phyloP scores from a whole-genome alignment of 129 eudicot species.

The Mikania micrantha region DNA sequence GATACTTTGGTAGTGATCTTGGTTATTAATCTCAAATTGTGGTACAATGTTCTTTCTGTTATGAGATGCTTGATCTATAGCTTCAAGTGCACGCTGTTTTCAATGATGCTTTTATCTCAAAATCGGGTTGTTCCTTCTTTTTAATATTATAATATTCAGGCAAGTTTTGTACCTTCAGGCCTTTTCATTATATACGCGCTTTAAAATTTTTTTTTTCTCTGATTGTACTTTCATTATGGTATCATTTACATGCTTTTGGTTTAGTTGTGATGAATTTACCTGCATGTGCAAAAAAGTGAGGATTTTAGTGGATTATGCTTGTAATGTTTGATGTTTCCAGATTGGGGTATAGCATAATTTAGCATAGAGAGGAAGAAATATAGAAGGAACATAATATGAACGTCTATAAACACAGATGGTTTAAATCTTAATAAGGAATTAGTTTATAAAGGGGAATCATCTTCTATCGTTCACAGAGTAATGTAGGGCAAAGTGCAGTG shows the following conservation, averaged over 20 bases:
- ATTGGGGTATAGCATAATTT: no score
- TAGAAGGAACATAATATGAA: neutral
- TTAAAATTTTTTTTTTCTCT: neutral
- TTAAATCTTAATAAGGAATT: neutral
- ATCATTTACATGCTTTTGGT: neutral
- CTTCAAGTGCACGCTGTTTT: neutral
- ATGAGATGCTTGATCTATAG: conserved; percentile 2
- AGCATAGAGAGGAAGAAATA: no score
- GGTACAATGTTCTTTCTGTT: neutral
- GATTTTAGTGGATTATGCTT: neutral
- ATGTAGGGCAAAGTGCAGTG: no score
- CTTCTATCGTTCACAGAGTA: neutral
- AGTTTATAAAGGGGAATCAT: neutral
- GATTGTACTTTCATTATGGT: neutral
- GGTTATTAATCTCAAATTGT: neutral
- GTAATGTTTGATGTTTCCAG: no score
- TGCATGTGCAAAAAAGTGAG: neutral
- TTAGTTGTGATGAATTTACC: neutral
- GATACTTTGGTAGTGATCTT: neutral
- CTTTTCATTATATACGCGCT: neutral
- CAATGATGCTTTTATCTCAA: neutral
- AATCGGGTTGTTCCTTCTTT: neutral
- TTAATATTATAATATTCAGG: neutral
- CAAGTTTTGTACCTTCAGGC: neutral
- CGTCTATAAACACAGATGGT: neutral